Evolutionary conservation across 345 rosid genomes (phyloP), one percentile per base, ranked within the genome.

Genomic region (Firmiana major): DNA sequence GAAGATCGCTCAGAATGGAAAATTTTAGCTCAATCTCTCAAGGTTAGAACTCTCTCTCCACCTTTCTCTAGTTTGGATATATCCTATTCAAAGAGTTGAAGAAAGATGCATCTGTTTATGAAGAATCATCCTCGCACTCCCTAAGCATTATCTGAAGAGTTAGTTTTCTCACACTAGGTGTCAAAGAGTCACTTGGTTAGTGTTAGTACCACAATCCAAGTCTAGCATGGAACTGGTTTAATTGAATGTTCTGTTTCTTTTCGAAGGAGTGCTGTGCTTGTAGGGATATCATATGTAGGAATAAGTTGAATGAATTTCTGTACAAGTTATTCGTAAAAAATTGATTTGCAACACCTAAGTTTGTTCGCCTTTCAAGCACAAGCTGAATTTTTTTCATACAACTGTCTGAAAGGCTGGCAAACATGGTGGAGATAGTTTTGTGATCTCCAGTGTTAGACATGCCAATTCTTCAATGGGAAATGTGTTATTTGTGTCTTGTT

Each of bases 1-100:
- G 95, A 92, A 81, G 97, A 92, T 58, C 79, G 80, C 51, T 80
- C 90, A 28, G 99, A 96, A 73, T 93, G 99, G 99, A 87, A 82
- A 79, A 87, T 84, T 57, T 73, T 96, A 79, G 81, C 91, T 42
- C 70, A 69, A 46, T 85, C 91, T 71, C 94, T 96, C 28, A 93
- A 92, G 93, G 98, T 92, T 66, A 51, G 63, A n/a, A 49, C 78
- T 49, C 71, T 63, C 53, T 42, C 16, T 19, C 12, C 24, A 26
- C 21, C 24, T 53, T 51, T 51, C 5, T 70, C 31, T 51, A 68
- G 38, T 65, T 65, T n/a, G 38, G 48, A 16, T 40, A n/a, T 42
- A 65, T 22, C n/a, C 31, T 40, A 65, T 65, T 17, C 17, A 21
- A 38, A n/a, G 51, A 65, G 49, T 68, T 45, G 73, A 68, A 67